Percentiles rank a stretch among this genome's conserved stretches.
Conservation (phyloP, 2,329 filamentous ascomycete genomes). For the Bipolaris gigantea region DNA sequence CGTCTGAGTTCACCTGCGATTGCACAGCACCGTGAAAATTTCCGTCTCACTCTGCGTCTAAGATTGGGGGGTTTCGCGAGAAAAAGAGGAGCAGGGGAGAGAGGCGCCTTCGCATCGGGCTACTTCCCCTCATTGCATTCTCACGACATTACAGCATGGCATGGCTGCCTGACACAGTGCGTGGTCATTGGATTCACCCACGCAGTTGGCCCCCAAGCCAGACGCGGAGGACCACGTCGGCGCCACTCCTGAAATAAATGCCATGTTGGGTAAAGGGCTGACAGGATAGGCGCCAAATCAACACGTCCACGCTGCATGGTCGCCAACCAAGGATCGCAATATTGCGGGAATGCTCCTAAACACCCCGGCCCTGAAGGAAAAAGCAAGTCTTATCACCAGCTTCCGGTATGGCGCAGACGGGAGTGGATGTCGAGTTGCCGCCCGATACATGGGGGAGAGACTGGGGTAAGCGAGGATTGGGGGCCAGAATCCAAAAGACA, state of each 20-base stretch:
- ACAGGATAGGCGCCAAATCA: conserved; percentile 12
- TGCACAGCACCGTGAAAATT: neutral
- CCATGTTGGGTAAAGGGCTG: conserved; percentile 3
- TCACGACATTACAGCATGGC: neutral
- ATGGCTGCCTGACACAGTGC: conserved; percentile 3
- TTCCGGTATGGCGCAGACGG: conserved; percentile 9
- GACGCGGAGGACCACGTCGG: conserved; percentile 9
- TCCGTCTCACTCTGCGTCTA: neutral
- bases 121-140: conserved; percentile 1
- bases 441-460: conserved; percentile 10
- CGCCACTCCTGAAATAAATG: conserved; percentile 9
- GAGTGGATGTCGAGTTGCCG: conserved; percentile 1
- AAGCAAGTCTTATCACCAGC: conserved; percentile 6
- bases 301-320: conserved; percentile 1
- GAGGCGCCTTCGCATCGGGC: neutral
- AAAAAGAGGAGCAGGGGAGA: neutral
- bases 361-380: conserved; percentile 3
- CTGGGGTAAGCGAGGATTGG: conserved; percentile 26
- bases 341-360: neutral
- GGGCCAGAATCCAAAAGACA: conserved; percentile 27
- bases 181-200: conserved; percentile 11
- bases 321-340: conserved; percentile 1
- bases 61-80: neutral
- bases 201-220: conserved; percentile 6
- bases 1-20: conserved; percentile 5